Conservation (phyloP, 2,329 filamentous ascomycete species). For the Cadophora gregata region DNA sequence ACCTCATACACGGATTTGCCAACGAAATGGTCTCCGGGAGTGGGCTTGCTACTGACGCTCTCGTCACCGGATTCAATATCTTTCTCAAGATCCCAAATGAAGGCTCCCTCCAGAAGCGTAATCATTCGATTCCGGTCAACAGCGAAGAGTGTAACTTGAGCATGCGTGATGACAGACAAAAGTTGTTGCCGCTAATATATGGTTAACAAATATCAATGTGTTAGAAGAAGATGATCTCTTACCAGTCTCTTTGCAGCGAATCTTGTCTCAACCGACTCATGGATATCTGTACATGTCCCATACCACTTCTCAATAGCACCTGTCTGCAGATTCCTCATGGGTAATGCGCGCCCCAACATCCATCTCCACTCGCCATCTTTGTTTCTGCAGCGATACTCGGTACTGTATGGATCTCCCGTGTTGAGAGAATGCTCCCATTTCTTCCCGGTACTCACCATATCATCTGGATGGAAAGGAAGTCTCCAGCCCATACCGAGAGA, state of each 20-base stretch:
- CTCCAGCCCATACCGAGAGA: slow-evolving; percentile 69
- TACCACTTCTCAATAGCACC: slow-evolving; percentile 80
- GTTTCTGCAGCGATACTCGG: slow-evolving; percentile 73
- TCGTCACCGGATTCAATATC: slow-evolving; percentile 47
- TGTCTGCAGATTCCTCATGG: slow-evolving; percentile 67
- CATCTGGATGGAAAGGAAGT: slow-evolving; percentile 72
- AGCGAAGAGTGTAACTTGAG: slow-evolving; percentile 77
- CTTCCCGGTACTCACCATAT: slow-evolving; percentile 60
- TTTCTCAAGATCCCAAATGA: slow-evolving; percentile 56
- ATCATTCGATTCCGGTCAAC: slow-evolving; percentile 67
- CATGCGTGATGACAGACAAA: slow-evolving; percentile 74
- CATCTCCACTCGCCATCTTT: slow-evolving; percentile 76
- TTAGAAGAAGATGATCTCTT: slow-evolving; percentile 5
- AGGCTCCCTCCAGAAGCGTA: slow-evolving; percentile 72
- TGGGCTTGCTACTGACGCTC: slow-evolving; percentile 29
- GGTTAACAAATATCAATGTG: neutral
- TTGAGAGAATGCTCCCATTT: slow-evolving; percentile 67
- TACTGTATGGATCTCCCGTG: slow-evolving; percentile 72
- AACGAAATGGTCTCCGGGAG: slow-evolving; percentile 47
- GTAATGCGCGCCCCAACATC: slow-evolving; percentile 77
- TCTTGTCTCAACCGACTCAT: slow-evolving; percentile 74
- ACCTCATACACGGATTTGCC: slow-evolving; percentile 70
- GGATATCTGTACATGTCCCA: slow-evolving; percentile 80
- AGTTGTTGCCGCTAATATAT: slow-evolving; percentile 63
- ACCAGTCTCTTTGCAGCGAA: slow-evolving; percentile 67